A percentile compares a stretch with the other conserved stretches of the same genome.
phyloP scores from a whole-genome alignment of 164 flowering plant species.

The Tinospora cordifolia region DNA sequence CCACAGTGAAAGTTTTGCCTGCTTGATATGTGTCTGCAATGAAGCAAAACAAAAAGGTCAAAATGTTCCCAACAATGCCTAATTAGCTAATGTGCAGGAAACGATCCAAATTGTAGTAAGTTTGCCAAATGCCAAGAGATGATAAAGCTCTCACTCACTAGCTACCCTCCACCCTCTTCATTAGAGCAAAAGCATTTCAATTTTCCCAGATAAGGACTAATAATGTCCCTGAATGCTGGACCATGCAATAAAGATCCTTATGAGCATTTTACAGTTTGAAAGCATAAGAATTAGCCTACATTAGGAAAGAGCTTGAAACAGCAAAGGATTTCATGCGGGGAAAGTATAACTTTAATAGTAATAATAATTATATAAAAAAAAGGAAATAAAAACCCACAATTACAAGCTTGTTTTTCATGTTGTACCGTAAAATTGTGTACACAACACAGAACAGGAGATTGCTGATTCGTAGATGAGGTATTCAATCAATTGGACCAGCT shows the following conservation, averaged over 20 bases:
- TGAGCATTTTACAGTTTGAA: neutral
- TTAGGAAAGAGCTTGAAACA: neutral
- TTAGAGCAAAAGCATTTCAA: neutral
- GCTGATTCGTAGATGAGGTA: neutral
- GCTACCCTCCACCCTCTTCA: neutral
- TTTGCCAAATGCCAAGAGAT: neutral
- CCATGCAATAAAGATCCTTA: neutral
- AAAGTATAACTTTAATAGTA: neutral
- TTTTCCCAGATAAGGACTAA: neutral
- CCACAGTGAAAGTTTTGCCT: conserved; percentile 30
- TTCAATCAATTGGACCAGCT: neutral
- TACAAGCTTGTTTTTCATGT: neutral
- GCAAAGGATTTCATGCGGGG: neutral
- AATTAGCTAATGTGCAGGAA: conserved; percentile 8
- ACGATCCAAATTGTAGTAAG: neutral
- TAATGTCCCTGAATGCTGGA: neutral
- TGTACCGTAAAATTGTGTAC: neutral
- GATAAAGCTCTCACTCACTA: neutral
- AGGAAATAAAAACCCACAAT: neutral
- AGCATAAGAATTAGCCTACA: neutral
- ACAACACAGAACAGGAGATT: neutral
- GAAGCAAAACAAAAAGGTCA: conserved; percentile 8
- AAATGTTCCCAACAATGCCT: neutral
- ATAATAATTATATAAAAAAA: too few relatives aligned
- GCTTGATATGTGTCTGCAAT: conserved; percentile 53